Base-by-base conservation (phyloP, 2,329 filamentous ascomycete species). In the Trematosphaeria pertusa region DNA sequence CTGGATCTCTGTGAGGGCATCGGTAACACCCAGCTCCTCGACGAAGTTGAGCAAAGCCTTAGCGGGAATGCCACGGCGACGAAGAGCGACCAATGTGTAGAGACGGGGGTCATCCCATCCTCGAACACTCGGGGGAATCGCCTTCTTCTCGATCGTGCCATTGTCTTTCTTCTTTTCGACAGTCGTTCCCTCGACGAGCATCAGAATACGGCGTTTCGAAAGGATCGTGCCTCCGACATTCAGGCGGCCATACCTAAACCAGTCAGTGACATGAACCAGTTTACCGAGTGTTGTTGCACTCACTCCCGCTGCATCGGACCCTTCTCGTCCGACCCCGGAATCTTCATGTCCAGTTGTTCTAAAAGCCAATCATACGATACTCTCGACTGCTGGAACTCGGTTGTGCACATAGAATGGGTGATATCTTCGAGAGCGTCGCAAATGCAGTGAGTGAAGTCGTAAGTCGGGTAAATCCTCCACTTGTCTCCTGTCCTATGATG, bases 381-480 rank as follows among this genome's bases (percentile, higher is more conserved):
- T 48, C 93, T 80, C 15, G 89, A 88, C 40, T 89, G 84, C 56
- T 92, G 85, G 63, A 97, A 97, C 70, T 97, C 94, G 1, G 89
- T 93, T 0, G 94, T 97, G 70, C 93, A 97, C 15, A 97, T 79
- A 11, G 88, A 93, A 76, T 97, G 93, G 0, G 92, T 92, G 63
- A 97, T 95, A 14, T 83, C 83, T 72, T 99, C 94, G 56, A 96
- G 90, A 58, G 89, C 92, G 79, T 97, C 94, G 62, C 89, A 93
- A 17, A 97, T 78, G 71, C 89, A 96, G 76, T 95, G 90, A 0
- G 88, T 88, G 69, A 95, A 95, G 70, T 96, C 92, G 65, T 97
- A 97, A 0, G 93, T 95, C 0, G 94, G 94, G 70, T 96, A 97
- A 54, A 97, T 96, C 72, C 86, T 87, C 91, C 92, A 97, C 66